These are phyloP conservation scores for Discostella stelligera DNA, from an alignment of 352 stramenopile species.

Conservation along the genomic window DNA sequence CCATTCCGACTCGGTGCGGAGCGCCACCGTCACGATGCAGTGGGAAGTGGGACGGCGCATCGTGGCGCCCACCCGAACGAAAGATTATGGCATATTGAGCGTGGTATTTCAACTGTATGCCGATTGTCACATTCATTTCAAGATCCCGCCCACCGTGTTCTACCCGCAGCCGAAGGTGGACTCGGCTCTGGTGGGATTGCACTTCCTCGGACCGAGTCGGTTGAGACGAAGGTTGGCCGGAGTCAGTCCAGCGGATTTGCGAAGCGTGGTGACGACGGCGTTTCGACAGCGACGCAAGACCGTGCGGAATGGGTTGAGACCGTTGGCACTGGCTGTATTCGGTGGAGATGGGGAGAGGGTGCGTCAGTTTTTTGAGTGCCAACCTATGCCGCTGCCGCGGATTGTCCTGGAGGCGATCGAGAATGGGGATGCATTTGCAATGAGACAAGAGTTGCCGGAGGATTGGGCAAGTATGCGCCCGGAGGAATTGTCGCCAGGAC, in stretches of 20 bases:
- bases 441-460: conserved; percentile 62
- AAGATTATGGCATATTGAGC: conserved; percentile 87
- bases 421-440: conserved; percentile 73
- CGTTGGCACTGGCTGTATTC: conserved; percentile 53
- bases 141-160: conserved; percentile 89
- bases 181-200: conserved; percentile 79
- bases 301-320: conserved; percentile 84
- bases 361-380: conserved; percentile 52
- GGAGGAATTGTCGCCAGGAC: conserved; percentile 82
- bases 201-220: conserved; percentile 71
- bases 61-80: conserved; percentile 70
- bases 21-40: conserved; percentile 88
- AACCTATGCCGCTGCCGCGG: conserved; percentile 68
- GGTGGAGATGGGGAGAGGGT: conserved; percentile 52
- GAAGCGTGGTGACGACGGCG: conserved; percentile 81
- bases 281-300: conserved; percentile 88
- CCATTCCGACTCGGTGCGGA: conserved; percentile 71
- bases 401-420: conserved; percentile 47
- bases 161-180: conserved; percentile 88
- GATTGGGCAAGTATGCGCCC: conserved; percentile 83
- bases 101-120: conserved; percentile 88
- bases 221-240: conserved; percentile 66
- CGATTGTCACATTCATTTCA: conserved; percentile 84
- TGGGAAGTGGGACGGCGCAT: conserved; percentile 86
- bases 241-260: conserved; percentile 77